Evolutionary conservation across 2,329 filamentous ascomycete genomes (phyloP).

Genomic region (Pestalotiopsis sp.): DNA sequence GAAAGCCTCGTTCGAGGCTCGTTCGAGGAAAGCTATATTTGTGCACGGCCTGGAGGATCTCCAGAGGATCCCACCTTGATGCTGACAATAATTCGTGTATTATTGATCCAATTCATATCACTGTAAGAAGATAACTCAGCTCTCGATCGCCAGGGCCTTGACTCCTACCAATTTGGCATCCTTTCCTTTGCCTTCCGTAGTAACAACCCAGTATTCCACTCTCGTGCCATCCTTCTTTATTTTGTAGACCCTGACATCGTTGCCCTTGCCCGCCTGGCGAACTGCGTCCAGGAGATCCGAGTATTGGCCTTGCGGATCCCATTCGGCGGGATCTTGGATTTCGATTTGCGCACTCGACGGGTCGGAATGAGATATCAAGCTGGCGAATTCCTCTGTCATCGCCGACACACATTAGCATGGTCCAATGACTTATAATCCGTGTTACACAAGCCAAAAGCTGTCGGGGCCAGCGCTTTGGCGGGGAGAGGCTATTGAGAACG

Average conservation of each 20-base stretch:
- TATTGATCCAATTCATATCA: neutral
- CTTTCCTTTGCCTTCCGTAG: conserved; percentile 57
- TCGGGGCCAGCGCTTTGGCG: neutral
- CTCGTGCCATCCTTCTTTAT: conserved; percentile 65
- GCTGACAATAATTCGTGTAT: neutral
- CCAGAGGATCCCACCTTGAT: neutral
- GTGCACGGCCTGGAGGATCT: neutral
- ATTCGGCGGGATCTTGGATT: conserved; percentile 69
- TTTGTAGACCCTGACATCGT: conserved; percentile 75
- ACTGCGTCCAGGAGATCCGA: conserved; percentile 69
- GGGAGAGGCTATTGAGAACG: conserved; percentile 26
- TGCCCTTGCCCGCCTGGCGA: conserved; percentile 61
- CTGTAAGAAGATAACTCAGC: conserved; percentile 36
- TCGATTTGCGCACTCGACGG: conserved; percentile 60
- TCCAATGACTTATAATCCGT: neutral
- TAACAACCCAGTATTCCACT: conserved; percentile 80
- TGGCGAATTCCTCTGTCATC: conserved; percentile 59
- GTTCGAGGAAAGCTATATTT: neutral
- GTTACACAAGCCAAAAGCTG: neutral
- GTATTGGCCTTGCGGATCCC: conserved; percentile 76
- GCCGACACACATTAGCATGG: neutral
- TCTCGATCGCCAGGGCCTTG: conserved; percentile 79
- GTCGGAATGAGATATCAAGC: conserved; percentile 62
- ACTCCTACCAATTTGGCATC: conserved; percentile 71
- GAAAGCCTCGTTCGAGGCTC: neutral